Conservation (phyloP, 148 eudicot species). For the Cornus florida region DNA sequence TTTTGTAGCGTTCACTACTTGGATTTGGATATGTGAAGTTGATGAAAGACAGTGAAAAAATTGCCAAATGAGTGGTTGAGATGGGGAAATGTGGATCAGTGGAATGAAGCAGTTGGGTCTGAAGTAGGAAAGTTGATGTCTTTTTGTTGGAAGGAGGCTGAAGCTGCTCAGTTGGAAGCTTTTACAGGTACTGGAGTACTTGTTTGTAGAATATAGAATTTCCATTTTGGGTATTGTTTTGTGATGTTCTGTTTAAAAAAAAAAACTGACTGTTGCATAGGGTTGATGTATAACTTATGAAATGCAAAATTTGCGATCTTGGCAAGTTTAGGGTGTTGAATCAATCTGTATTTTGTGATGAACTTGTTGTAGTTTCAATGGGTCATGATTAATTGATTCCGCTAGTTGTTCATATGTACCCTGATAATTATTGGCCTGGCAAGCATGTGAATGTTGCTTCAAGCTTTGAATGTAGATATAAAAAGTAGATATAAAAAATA, state of each 20-base stretch:
- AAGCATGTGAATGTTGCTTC: neutral
- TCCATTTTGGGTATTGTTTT: neutral
- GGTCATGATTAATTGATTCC: neutral
- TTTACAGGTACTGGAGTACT: neutral
- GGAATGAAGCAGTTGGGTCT: neutral
- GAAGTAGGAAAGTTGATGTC: neutral
- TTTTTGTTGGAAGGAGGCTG: neutral
- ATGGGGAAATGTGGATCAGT: neutral
- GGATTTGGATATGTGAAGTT: neutral
- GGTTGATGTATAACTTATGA: neutral
- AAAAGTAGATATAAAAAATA: neutral
- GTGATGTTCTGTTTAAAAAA: neutral
- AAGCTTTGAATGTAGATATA: neutral
- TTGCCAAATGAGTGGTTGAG: neutral
- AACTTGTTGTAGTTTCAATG: neutral
- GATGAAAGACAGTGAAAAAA: neutral
- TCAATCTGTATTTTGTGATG: neutral
- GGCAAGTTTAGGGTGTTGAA: neutral
- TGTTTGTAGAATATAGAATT: neutral
- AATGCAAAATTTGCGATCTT: neutral
- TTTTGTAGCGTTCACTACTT: neutral
- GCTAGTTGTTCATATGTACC: neutral
- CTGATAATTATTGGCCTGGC: neutral
- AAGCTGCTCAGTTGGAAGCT: neutral
- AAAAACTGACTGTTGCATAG: neutral